These are phyloP conservation scores for Rhizophagus clarus DNA, from an alignment of 192 early-diverging fungal species.

Conservation along the genomic window DNA sequence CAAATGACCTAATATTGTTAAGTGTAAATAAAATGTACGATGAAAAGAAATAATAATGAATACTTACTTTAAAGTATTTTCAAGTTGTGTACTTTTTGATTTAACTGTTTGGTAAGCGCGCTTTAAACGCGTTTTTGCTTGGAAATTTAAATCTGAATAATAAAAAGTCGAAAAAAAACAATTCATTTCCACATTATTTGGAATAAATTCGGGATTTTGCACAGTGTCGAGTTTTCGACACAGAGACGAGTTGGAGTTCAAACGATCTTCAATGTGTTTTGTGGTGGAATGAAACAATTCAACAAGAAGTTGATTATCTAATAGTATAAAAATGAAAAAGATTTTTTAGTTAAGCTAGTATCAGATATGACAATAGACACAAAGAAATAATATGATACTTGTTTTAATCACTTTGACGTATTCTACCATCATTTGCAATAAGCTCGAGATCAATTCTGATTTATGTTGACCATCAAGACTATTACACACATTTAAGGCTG, in stretches of 20 bases:
- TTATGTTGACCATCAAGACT: neutral
- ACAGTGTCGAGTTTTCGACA: neutral
- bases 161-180: slow-evolving; percentile 1
- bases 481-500: neutral
- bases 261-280: neutral
- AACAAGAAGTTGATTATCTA: neutral
- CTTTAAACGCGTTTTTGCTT: neutral
- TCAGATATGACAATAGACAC: too few relatives aligned
- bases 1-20: neutral
- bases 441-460: neutral
- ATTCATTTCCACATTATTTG: neutral
- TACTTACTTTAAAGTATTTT: neutral
- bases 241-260: neutral
- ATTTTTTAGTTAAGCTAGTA: too few relatives aligned
- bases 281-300: neutral
- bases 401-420: neutral
- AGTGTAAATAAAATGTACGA: neutral
- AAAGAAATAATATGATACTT: neutral
- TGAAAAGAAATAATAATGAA: neutral
- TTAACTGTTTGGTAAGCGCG: neutral
- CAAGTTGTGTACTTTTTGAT: neutral
- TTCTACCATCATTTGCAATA: neutral
- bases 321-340: neutral
- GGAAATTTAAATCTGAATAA: neutral
- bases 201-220: neutral